A percentile compares a stretch with the other conserved stretches of the same genome.
Conservation (phyloP, 441 rosid genomes). For the Jatropha podagrica region DNA sequence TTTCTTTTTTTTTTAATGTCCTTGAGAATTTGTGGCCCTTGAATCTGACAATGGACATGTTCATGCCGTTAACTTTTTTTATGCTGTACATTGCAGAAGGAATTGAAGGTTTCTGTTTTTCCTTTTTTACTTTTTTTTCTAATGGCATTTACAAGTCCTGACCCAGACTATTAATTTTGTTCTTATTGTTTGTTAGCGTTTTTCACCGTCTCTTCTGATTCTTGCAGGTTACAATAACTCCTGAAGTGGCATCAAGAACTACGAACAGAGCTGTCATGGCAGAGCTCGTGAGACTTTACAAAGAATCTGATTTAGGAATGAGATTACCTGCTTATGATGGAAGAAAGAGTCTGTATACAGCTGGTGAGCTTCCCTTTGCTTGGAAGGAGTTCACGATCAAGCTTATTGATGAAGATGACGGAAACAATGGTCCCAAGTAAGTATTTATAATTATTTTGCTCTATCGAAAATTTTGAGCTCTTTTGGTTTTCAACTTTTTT, state of each 20-base stretch:
- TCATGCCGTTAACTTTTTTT: conserved; percentile 29
- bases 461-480: not conserved
- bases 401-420: conserved; percentile 79
- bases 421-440: conserved; percentile 81
- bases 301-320: conserved; percentile 85
- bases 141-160: conserved; percentile 34
- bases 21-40: conserved; percentile 34
- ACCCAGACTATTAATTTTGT: conserved; percentile 38
- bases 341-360: conserved; percentile 90
- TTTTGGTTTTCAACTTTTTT: not conserved
- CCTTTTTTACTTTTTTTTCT: conserved; percentile 20
- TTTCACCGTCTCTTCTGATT: conserved; percentile 32
- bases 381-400: conserved; percentile 85
- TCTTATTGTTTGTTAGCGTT: conserved; percentile 50
- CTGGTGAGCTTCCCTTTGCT: conserved; percentile 90
- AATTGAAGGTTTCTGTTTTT: conserved; percentile 36
- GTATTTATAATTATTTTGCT: conserved; percentile 14
- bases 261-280: conserved; percentile 92
- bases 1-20: conserved; percentile 2
- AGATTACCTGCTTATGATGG: conserved; percentile 98
- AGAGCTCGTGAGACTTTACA: conserved; percentile 78
- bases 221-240: conserved; percentile 90
- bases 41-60: conserved; percentile 36
- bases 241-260: conserved; percentile 84
- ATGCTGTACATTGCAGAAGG: conserved; percentile 36